Percentiles rank a stretch among this genome's conserved stretches.
Evolutionary conservation across 352 stramenopile species (phyloP).

Genomic region (Phytophthora capsici): DNA sequence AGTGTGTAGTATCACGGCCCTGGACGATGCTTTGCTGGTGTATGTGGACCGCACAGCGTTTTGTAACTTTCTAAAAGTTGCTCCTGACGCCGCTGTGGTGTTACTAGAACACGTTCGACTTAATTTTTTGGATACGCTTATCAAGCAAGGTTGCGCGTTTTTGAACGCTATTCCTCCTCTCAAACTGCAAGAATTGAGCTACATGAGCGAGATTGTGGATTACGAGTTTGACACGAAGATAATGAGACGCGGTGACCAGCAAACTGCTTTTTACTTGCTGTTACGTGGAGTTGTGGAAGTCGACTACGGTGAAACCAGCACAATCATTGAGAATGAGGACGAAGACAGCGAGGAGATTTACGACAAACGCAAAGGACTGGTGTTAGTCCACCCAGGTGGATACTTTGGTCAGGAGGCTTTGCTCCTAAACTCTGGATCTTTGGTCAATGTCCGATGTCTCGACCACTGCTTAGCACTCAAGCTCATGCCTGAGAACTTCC

Average conservation of each 20-base stretch:
- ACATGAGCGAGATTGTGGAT: conserved; percentile 60
- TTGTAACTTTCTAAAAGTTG: conserved; percentile 78
- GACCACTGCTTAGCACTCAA: conserved; percentile 60
- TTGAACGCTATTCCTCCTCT: conserved; percentile 60
- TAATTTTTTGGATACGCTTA: conserved; percentile 65
- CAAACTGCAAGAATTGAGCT: conserved; percentile 64
- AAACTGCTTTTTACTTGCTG: conserved; percentile 54
- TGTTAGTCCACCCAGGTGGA: conserved; percentile 52
- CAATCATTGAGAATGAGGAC: conserved; percentile 9
- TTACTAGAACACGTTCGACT: conserved; percentile 70
- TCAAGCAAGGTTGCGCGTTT: conserved; percentile 64
- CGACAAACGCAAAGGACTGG: conserved; percentile 23
- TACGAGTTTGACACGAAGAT: conserved; percentile 36
- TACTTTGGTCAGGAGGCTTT: conserved; percentile 78
- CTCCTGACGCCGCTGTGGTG: conserved; percentile 52
- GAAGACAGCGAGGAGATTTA: conserved; percentile 1
- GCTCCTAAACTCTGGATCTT: conserved; percentile 49
- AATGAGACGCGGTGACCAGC: conserved; percentile 34
- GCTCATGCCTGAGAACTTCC: conserved; percentile 47
- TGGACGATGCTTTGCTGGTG: conserved; percentile 68
- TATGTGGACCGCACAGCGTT: conserved; percentile 75
- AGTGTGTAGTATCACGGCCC: conserved; percentile 66
- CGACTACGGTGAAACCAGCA: conserved; percentile 32
- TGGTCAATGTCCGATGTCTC: conserved; percentile 40
- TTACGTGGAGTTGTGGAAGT: conserved; percentile 48